These are phyloP conservation scores for Aspergillus incahuasiensis DNA, from an alignment of 495 filamentous ascomycete genomes.

Conservation along the genomic window DNA sequence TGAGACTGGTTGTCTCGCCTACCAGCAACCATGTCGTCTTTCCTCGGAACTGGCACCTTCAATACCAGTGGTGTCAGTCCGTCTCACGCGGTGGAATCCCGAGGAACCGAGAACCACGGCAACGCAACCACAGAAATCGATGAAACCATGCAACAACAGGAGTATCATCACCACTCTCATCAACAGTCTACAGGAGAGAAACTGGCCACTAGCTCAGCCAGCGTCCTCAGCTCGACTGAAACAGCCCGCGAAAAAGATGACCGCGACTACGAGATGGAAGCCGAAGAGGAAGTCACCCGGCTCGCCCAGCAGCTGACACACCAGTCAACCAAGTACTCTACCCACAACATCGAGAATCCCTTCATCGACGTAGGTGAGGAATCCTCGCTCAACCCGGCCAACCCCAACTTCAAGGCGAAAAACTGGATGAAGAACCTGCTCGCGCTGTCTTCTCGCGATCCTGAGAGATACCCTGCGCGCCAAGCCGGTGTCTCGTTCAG, in stretches of 20 bases:
- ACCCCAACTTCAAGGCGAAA: slow-evolving; percentile 45
- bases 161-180: no score
- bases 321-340: slow-evolving; percentile 39
- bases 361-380: slow-evolving; percentile 40
- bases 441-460: slow-evolving; percentile 44
- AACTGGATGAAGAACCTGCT: slow-evolving; percentile 51
- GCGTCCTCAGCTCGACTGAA: slow-evolving; percentile 29
- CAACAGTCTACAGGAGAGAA: not conserved
- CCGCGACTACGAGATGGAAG: slow-evolving; percentile 25
- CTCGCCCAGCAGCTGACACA: slow-evolving; percentile 47
- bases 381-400: slow-evolving; percentile 43
- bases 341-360: slow-evolving; percentile 36
- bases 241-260: slow-evolving; percentile 26
- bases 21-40: slow-evolving; percentile 34
- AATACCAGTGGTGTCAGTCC: slow-evolving; percentile 33
- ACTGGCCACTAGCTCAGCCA: slow-evolving; percentile 20
- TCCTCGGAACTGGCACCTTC: slow-evolving; percentile 35
- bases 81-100: slow-evolving; percentile 11
- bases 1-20: slow-evolving; percentile 19
- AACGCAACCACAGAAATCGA: not conserved
- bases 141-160: not conserved
- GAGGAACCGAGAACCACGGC: slow-evolving; percentile 9
- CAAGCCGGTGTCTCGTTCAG: slow-evolving; percentile 47
- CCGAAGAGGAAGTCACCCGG: slow-evolving; percentile 37
- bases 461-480: slow-evolving; percentile 40